A percentile compares a stretch with the other conserved stretches of the same genome.
Conservation (phyloP, 2,329 filamentous ascomycete genomes). For the Achaetomium macrosporum region DNA sequence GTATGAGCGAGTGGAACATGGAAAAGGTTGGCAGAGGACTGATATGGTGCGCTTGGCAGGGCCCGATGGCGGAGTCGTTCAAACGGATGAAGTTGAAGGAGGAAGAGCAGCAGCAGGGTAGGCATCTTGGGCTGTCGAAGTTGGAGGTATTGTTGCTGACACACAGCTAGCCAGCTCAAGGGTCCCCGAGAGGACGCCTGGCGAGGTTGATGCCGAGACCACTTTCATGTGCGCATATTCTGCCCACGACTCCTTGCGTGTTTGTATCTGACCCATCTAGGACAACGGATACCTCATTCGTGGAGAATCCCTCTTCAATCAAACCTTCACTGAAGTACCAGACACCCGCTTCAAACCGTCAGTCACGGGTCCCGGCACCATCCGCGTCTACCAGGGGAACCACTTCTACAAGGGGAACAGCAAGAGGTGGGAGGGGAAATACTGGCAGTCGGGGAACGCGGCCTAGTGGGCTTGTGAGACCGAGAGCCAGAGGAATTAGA, state of each 20-base stretch:
- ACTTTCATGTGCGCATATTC: slow-evolving; percentile 67
- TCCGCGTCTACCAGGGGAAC: slow-evolving; percentile 28
- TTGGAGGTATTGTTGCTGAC: not conserved
- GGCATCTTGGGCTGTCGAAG: not conserved
- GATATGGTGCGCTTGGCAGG: slow-evolving; percentile 41
- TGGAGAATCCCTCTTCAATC: slow-evolving; percentile 70
- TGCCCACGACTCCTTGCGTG: not conserved
- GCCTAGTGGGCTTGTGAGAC: slow-evolving; percentile 32
- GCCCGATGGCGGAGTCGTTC: slow-evolving; percentile 79
- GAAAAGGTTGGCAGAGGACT: not conserved
- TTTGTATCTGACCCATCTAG: slow-evolving; percentile 38
- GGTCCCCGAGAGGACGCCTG: slow-evolving; percentile 27
- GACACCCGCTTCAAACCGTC: slow-evolving; percentile 38
- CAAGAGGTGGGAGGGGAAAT: slow-evolving; percentile 34
- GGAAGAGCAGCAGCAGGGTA: slow-evolving; percentile 31
- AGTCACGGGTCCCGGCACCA: slow-evolving; percentile 44
- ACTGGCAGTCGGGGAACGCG: slow-evolving; percentile 32
- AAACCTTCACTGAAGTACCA: slow-evolving; percentile 44
- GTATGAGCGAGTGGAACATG: slow-evolving; percentile 36
- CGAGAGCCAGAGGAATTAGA: slow-evolving; percentile 16
- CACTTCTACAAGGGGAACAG: slow-evolving; percentile 30
- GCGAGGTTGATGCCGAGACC: slow-evolving; percentile 57
- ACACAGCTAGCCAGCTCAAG: slow-evolving; percentile 12
- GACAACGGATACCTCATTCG: slow-evolving; percentile 86
- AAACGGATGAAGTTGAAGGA: slow-evolving; percentile 56